Percentiles rank a stretch among this genome's conserved stretches.
Evolutionary conservation across 352 stramenopile species (phyloP).

Genomic region (Pythium phragmitis): DNA sequence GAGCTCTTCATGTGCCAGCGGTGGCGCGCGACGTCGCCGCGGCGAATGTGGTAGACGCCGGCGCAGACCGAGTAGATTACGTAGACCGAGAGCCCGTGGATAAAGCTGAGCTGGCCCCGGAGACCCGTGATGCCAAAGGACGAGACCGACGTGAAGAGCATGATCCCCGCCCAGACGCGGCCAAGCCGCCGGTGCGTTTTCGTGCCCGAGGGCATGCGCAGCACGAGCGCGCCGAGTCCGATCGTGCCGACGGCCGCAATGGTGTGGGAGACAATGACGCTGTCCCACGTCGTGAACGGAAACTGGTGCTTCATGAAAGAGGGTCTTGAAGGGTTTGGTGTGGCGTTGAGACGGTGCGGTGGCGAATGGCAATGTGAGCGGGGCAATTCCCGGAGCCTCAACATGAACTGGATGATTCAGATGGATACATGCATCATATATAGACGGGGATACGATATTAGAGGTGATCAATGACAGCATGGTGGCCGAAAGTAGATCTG

Average conservation of each 20-base stretch:
- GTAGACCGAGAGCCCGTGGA: slow-evolving; percentile 14
- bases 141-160: slow-evolving; percentile 16
- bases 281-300: slow-evolving; percentile 14
- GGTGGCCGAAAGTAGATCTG: neutral
- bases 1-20: slow-evolving; percentile 8
- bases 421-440: neutral
- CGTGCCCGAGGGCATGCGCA: slow-evolving; percentile 13
- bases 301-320: slow-evolving; percentile 3
- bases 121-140: slow-evolving; percentile 13
- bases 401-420: neutral
- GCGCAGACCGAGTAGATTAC: slow-evolving; percentile 13
- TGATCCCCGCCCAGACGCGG: slow-evolving; percentile 16
- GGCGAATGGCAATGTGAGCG: neutral
- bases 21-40: slow-evolving; percentile 3
- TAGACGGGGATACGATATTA: neutral
- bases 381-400: too few species aligned
- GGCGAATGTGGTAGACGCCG: slow-evolving; percentile 13
- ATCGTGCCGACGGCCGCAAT: slow-evolving; percentile 3
- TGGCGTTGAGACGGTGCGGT: neutral
- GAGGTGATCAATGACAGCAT: neutral
- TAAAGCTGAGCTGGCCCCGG: neutral
- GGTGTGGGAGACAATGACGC: slow-evolving; percentile 13
- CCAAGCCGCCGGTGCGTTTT: neutral
- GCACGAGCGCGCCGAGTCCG: slow-evolving; percentile 7
- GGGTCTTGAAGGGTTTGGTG: neutral